Conservation (phyloP, 768 basidiomycete species). For the Terana coerulea region DNA sequence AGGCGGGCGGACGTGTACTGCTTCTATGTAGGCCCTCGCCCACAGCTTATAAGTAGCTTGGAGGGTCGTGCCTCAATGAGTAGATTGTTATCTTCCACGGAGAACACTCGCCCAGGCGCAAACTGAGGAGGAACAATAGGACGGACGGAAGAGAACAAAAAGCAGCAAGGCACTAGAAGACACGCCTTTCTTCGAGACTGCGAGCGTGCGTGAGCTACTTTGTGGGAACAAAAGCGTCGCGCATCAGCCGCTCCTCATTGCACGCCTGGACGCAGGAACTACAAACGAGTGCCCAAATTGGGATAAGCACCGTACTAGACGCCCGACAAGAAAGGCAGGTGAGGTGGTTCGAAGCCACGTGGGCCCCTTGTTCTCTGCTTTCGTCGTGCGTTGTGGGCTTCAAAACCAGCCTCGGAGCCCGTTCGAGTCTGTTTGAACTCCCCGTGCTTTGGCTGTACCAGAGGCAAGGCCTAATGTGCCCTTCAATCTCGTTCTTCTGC, state of each 20-base stretch:
- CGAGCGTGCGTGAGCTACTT: neutral
- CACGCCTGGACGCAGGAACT: neutral
- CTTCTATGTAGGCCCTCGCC: neutral
- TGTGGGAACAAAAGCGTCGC: constrained; percentile 2
- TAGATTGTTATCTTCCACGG: neutral
- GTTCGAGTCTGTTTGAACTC: too few species aligned
- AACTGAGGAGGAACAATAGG: neutral
- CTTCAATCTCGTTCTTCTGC: too few species aligned
- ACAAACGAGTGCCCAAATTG: constrained; percentile 1
- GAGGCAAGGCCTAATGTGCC: too few species aligned
- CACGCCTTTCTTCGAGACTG: too few species aligned
- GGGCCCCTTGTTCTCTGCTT: neutral
- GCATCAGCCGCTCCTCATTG: neutral
- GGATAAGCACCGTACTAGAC: neutral
- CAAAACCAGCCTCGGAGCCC: too few species aligned
- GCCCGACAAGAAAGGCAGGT: neutral
- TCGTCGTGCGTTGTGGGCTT: too few species aligned
- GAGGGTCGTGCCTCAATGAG: neutral
- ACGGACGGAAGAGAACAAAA: neutral
- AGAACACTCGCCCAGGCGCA: neutral
- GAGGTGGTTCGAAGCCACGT: neutral
- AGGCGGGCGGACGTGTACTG: neutral
- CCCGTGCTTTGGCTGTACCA: too few species aligned
- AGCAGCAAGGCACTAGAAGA: neutral
- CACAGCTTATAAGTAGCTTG: neutral